Percentiles rank a stretch among this genome's conserved stretches.
Conservation (phyloP, 441 rosid genomes). For the Manihot esculenta region DNA sequence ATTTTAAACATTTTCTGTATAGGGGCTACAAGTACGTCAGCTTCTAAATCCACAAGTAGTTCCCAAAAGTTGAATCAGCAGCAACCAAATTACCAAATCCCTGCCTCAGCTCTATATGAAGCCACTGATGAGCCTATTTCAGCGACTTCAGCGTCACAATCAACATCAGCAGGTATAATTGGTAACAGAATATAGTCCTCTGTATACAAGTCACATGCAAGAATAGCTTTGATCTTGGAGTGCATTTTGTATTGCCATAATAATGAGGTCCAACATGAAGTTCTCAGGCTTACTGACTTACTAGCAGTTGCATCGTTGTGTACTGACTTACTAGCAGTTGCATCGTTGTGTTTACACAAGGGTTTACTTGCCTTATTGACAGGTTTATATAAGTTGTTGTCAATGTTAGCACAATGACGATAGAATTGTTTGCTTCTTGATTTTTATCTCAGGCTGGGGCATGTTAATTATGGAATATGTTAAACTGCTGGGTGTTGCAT, state of each 20-base stretch:
- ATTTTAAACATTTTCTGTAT: slow-evolving; percentile 8
- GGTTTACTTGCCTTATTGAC: not conserved
- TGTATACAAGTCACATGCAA: not conserved
- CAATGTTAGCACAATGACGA: not conserved
- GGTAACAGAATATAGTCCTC: slow-evolving; percentile 29
- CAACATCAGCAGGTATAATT: slow-evolving; percentile 34
- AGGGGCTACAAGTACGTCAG: slow-evolving; percentile 49
- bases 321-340: too few relatives aligned
- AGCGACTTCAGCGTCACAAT: slow-evolving; percentile 26
- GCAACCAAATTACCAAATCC: slow-evolving; percentile 68
- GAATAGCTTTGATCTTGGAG: not conserved
- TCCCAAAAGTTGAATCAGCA: slow-evolving; percentile 49
- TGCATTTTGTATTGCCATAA: not conserved
- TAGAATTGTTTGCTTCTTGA: not conserved
- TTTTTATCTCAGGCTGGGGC: not conserved
- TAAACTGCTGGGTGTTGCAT: slow-evolving; percentile 3
- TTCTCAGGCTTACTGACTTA: not conserved
- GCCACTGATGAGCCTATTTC: slow-evolving; percentile 48
- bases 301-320: not conserved
- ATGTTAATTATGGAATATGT: not conserved
- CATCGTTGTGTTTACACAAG: not conserved
- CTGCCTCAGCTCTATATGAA: slow-evolving; percentile 87
- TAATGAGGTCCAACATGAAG: not conserved
- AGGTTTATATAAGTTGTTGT: not conserved
- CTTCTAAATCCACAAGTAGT: slow-evolving; percentile 39